These are phyloP conservation scores for Ilyonectria robusta DNA, from an alignment of 2,329 filamentous ascomycete genomes.

Conservation along the genomic window DNA sequence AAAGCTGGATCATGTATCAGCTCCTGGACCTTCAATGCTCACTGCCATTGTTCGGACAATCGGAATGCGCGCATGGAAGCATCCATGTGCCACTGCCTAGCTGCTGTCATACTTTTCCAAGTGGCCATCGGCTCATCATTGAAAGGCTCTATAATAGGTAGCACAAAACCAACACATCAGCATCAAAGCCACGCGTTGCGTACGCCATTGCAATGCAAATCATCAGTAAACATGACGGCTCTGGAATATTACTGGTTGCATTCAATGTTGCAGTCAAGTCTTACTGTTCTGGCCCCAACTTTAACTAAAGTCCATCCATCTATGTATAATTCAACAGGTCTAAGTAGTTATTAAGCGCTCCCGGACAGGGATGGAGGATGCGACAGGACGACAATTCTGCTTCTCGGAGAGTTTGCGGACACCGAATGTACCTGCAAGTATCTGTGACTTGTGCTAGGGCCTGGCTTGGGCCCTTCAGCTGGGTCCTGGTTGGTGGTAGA, in stretches of 20 bases:
- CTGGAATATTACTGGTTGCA: neutral
- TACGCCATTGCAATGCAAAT: constrained; percentile 1
- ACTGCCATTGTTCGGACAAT: constrained; percentile 14
- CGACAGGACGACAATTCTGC: constrained; percentile 13
- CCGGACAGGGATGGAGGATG: constrained; percentile 11
- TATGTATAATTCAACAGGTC: constrained; percentile 11
- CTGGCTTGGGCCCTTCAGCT: neutral
- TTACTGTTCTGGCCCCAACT: constrained; percentile 14
- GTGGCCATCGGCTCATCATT: constrained; percentile 3
- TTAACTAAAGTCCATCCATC: constrained; percentile 3
- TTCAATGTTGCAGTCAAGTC: constrained; percentile 6
- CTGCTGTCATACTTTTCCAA: neutral
- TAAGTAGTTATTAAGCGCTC: neutral
- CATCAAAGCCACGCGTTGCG: constrained; percentile 15
- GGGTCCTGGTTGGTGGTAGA: constrained; percentile 11
- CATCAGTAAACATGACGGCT: neutral
- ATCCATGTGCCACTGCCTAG: constrained; percentile 4
- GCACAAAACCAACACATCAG: constrained; percentile 11
- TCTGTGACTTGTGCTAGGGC: constrained; percentile 5
- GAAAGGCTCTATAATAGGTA: neutral
- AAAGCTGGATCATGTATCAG: constrained; percentile 11
- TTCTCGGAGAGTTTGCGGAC: constrained; percentile 34
- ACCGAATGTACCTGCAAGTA: constrained; percentile 32
- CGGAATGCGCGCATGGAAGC: constrained; percentile 11
- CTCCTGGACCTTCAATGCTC: neutral